Evolutionary conservation across 2,329 filamentous ascomycete species (phyloP), one percentile per base, ranked within the genome.

Genomic region (Aspergillus hortae): DNA sequence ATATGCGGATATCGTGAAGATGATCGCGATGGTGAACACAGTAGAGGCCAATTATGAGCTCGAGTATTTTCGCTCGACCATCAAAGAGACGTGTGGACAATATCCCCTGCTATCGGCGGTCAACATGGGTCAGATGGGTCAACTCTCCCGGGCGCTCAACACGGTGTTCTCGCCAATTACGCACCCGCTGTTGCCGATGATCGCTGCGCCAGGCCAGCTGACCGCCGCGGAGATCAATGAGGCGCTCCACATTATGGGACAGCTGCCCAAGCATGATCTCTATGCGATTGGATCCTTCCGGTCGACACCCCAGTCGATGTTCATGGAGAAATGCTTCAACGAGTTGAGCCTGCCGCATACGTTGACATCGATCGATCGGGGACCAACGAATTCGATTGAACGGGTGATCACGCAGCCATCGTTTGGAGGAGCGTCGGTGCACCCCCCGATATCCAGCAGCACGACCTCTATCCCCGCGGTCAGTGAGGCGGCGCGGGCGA

Each of bases 41-140:
- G 85, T 88, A 66, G 89, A 91, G 65, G 89, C 92, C 61, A 94
- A 95, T 70, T 94, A 95, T 66, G 89, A 95, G 73, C 80, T 95
- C 32, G 90, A 95, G 69, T 92, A 92, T 70, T 95, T 95, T 72
- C 85, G 90, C 27, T 90, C 88, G 10, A 81, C 85, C 58, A 86
- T 94, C 66, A 84, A 84, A 63, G 76, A 81, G 27, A 83, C 87
- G 56, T 86, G 87, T 58, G 63, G 65, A 7, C 81, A 87, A 0
- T 79, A 86, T 7, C 89, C 89, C 9, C 87, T 88, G 1, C 78
- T 95, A 32, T 94, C 89, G 2, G 89, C 88, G 6, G 83, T 95
- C 59, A 94, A 94, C 69, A 94, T 94, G 89, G 89, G 89, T 23
- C 86, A 89, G 61, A 83, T 85, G n/a, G 90, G 90, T 10, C 90